Evolutionary conservation across 805 yeast species (phyloP), one percentile per base, ranked within the genome.

Genomic region (Cyberlindnera galapagoensis): DNA sequence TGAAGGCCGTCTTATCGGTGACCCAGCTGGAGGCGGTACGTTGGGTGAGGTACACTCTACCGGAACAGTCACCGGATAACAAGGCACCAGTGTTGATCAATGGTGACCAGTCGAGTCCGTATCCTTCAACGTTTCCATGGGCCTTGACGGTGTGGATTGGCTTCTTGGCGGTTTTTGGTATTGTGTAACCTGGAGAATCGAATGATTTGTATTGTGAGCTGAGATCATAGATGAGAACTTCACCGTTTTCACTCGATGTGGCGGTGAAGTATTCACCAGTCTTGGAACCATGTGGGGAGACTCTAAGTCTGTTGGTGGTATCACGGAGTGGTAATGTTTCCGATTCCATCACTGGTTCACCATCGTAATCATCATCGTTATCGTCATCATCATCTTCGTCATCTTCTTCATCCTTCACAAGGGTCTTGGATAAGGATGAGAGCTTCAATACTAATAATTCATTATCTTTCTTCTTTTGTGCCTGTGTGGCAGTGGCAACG

Each of bases 81-180:
- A 92, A 63, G 2, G 87, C 70, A 15, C 97, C 97, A 4, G 85
- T 74, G 43, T 69, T 70, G 39, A 77, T 72, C 42, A 81, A 62
- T 26, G 97, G 95, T 1, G 95, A 84, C 98, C 98, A 92, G 59
- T 90, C 98, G 27, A 92, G 58, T 11, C 96, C 98, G 52, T 86
- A 92, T 21, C 98, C 97, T 63, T 92, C 98, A n/a, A 84, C 94
- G 44, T 80, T 80, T 16, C 97, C 97, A 56, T 92, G 98, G 42
- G 63, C 69, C 51, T 74, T 74, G 38, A 92, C 67, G 6, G 95
- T 86, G 60, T 87, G 88, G 9, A 76, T 53, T 13, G 97, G 95
- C 56, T 78, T 74, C 54, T 81, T 85, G 42, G 78, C 71, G 12
- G 70, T 60, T 54, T 87, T 88, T 31, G 94, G 82, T 42, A 90